Evolutionary conservation across 2,329 filamentous ascomycete species (phyloP).

Genomic region (Lanzia echinophila): DNA sequence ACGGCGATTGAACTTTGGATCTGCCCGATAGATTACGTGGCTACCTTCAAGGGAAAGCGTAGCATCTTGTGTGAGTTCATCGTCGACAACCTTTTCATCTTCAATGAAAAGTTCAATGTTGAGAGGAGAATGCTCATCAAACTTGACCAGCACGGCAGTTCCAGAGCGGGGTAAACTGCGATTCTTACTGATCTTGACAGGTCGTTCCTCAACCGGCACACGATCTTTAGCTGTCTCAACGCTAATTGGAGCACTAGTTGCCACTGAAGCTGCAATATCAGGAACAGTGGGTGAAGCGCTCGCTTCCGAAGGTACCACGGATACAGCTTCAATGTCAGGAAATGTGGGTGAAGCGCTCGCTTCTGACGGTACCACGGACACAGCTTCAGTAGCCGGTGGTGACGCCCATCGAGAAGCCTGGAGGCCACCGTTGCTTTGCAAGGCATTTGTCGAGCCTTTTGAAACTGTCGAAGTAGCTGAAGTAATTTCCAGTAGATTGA

Average conservation of each 20-base stretch:
- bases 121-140: background rate
- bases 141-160: background rate
- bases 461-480: background rate
- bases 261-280: background rate
- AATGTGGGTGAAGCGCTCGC: background rate
- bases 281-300: background rate
- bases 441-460: background rate
- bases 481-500: background rate
- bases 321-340: background rate
- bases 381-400: background rate
- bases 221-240: background rate
- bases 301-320: background rate
- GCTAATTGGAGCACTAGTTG: background rate
- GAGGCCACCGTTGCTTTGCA: background rate
- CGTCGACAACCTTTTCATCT: slow-evolving; percentile 5
- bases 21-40: slow-evolving; percentile 8
- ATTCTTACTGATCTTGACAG: slow-evolving; percentile 4
- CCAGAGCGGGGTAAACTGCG: background rate
- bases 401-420: background rate
- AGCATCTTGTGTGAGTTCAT: background rate
- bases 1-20: background rate
- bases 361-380: background rate
- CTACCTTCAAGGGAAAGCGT: background rate
- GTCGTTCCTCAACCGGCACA: background rate
- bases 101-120: background rate